Percentiles rank a stretch among this genome's conserved stretches.
phyloP scores from a whole-genome alignment of 768 basidiomycete genomes.

The Strobilomyces dryophilus region DNA sequence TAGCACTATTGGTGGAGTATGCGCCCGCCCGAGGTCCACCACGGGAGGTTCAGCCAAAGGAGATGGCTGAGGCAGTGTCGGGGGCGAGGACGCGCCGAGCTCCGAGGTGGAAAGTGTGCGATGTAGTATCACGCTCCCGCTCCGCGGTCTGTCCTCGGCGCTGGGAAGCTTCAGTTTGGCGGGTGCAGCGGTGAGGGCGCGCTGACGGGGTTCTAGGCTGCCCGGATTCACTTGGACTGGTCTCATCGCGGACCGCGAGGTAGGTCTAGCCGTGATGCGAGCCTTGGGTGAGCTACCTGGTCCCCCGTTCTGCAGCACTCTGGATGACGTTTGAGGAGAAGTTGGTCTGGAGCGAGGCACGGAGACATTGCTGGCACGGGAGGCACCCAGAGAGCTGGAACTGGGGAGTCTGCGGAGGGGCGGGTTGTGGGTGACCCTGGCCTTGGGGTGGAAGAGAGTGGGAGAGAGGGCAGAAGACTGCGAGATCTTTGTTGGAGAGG shows the following conservation, averaged over 20 bases:
- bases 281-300: constrained; percentile 24
- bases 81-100: constrained; percentile 13
- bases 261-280: constrained; percentile 29
- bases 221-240: constrained; percentile 7
- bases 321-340: constrained; percentile 37
- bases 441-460: constrained; percentile 43
- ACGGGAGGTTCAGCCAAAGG: constrained; percentile 14
- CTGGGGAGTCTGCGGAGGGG: constrained; percentile 30
- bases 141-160: constrained; percentile 32
- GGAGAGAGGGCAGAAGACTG: constrained; percentile 26
- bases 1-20: constrained; percentile 13
- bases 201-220: constrained; percentile 28
- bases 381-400: constrained; percentile 16
- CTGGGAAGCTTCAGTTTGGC: constrained; percentile 25
- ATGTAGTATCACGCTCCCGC: constrained; percentile 26
- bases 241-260: constrained; percentile 19
- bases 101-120: constrained; percentile 25
- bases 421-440: constrained; percentile 58
- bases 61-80: constrained; percentile 11
- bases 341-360: constrained; percentile 40
- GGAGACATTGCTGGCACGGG: constrained; percentile 28
- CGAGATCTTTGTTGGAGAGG: constrained; percentile 44
- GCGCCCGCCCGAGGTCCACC: constrained; percentile 11
- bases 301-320: constrained; percentile 30
- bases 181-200: constrained; percentile 24